phyloP scores from a whole-genome alignment of 768 basidiomycete genomes.

The Xerocomellus chrysenteron region DNA sequence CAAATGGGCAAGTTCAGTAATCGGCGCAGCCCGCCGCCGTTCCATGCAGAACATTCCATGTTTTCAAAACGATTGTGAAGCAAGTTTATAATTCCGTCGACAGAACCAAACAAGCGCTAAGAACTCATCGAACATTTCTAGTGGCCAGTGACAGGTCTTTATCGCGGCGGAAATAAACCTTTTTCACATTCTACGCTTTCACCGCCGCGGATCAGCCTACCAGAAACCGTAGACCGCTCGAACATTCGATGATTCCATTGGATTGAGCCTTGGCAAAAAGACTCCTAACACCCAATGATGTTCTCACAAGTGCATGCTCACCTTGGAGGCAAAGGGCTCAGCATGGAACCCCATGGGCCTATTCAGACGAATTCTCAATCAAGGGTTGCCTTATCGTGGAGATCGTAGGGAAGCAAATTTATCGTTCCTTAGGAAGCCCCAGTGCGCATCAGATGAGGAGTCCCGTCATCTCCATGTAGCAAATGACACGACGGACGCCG shows the following conservation, averaged over 20 bases:
- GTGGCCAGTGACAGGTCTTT: not conserved
- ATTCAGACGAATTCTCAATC: not conserved
- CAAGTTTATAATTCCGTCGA: conserved; percentile 19
- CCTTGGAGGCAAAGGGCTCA: conserved; percentile 10
- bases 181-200: not conserved
- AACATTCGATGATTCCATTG: conserved; percentile 3
- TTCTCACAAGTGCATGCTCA: not conserved
- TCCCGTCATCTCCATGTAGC: conserved; percentile 4
- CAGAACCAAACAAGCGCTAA: conserved; percentile 21
- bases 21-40: conserved; percentile 17
- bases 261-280: not conserved
- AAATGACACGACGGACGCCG: not conserved
- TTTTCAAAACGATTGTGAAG: not conserved
- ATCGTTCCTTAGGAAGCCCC: not conserved
- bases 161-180: conserved; percentile 15
- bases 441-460: conserved; percentile 3
- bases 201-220: not conserved
- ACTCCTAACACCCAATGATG: not conserved
- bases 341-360: not conserved
- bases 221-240: not conserved
- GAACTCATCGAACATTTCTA: conserved; percentile 1
- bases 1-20: conserved; percentile 16
- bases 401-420: conserved; percentile 3
- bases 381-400: conserved; percentile 11
- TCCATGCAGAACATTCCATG: conserved; percentile 29